phyloP scores from a whole-genome alignment of 2,329 filamentous ascomycete species.

The Exophiala alcalophila region DNA sequence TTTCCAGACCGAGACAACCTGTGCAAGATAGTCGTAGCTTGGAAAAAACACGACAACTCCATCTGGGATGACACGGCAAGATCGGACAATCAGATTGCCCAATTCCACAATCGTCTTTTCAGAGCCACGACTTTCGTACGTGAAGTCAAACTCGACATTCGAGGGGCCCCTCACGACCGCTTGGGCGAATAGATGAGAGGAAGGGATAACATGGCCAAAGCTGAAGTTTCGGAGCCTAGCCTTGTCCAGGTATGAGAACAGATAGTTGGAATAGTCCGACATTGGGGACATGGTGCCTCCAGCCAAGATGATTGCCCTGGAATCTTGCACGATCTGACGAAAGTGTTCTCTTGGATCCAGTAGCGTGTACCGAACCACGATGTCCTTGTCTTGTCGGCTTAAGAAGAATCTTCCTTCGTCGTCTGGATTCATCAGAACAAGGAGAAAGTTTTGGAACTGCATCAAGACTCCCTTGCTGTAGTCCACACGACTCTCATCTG shows the following conservation, averaged over 20 bases:
- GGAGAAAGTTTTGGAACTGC: constrained; percentile 66
- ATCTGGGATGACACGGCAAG: constrained; percentile 74
- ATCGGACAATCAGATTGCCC: constrained; percentile 67
- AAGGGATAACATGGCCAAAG: constrained; percentile 90
- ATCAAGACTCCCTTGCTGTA: constrained; percentile 52
- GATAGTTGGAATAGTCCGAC: constrained; percentile 78
- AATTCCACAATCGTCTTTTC: constrained; percentile 68
- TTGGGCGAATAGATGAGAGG: constrained; percentile 74
- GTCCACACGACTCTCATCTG: constrained; percentile 22
- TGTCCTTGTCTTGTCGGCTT: constrained; percentile 45
- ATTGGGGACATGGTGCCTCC: constrained; percentile 99
- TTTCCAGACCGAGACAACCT: constrained; percentile 65
- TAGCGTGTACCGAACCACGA: constrained; percentile 77
- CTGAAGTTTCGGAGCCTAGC: constrained; percentile 74
- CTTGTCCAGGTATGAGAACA: constrained; percentile 71
- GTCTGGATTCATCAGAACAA: constrained; percentile 82
- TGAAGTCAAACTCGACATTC: constrained; percentile 73
- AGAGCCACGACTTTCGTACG: constrained; percentile 72
- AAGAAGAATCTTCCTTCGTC: constrained; percentile 62
- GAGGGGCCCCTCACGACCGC: constrained; percentile 56
- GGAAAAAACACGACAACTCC: constrained; percentile 95
- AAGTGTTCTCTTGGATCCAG: constrained; percentile 91
- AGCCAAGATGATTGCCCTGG: constrained; percentile 82
- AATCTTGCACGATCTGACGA: constrained; percentile 77
- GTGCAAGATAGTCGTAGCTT: constrained; percentile 84